A percentile compares a stretch with the other conserved stretches of the same genome.
These are phyloP conservation scores for Blastobotrys chiropterorum DNA, from an alignment of 805 yeast genomes.

Conservation along the genomic window DNA sequence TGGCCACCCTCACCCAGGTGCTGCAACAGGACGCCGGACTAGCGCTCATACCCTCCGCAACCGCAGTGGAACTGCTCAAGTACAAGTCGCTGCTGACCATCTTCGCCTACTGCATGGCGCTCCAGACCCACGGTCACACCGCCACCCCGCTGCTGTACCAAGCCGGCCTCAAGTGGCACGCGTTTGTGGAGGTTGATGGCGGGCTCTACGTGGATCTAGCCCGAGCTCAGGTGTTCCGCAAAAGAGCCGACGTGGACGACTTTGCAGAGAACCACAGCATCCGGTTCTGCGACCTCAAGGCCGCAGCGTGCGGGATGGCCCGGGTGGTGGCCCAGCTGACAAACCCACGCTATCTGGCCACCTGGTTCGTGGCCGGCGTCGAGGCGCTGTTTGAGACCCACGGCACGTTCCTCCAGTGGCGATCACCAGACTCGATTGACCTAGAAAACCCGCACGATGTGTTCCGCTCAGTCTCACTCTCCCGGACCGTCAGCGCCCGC, in stretches of 20 bases:
- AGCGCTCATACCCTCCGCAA: background rate
- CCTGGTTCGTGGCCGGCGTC: background rate
- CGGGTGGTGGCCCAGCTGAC: background rate
- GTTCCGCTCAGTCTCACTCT: background rate
- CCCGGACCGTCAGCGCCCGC: background rate
- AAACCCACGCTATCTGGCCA: background rate
- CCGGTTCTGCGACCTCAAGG: background rate
- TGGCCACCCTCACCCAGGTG: background rate
- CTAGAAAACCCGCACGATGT: background rate
- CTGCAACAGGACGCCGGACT: background rate
- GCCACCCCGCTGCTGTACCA: background rate
- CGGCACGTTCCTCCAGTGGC: background rate
- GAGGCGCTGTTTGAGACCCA: background rate
- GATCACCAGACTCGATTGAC: background rate
- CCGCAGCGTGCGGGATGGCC: background rate
- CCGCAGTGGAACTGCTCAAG: background rate
- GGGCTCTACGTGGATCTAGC: background rate
- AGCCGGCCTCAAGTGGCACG: constrained; percentile 1
- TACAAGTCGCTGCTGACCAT: background rate
- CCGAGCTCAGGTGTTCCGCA: background rate
- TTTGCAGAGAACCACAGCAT: background rate
- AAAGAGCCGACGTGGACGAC: background rate
- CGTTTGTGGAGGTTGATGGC: background rate
- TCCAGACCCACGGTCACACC: background rate
- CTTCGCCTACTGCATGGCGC: background rate